phyloP scores from a whole-genome alignment of 202 grass and related monocot genomes.

The Hordeum pubiflorum region DNA sequence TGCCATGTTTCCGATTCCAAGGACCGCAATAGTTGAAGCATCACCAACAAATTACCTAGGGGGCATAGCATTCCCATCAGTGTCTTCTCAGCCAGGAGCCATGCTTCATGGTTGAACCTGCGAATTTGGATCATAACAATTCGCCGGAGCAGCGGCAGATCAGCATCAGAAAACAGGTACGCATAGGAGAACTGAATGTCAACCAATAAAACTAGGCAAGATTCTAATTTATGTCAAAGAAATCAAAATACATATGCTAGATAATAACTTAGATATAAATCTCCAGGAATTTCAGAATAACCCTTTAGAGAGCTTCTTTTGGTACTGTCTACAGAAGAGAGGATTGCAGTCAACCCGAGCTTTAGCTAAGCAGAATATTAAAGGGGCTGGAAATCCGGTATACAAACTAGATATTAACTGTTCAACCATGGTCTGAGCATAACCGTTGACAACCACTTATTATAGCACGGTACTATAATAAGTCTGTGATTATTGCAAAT shows the following conservation, averaged over 20 bases:
- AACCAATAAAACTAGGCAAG: not conserved
- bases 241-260: too few species aligned
- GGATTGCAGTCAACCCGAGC: not conserved
- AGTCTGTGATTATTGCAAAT: not conserved
- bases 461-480: slow-evolving; percentile 14
- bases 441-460: not conserved
- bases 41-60: not conserved
- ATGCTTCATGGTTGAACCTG: not conserved
- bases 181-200: not conserved
- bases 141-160: not conserved
- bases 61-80: not conserved
- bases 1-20: not conserved
- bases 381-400: slow-evolving; percentile 1
- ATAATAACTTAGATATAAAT: not conserved
- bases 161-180: not conserved
- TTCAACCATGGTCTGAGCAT: slow-evolving; percentile 27
- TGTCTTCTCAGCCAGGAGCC: not conserved
- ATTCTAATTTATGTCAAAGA: not conserved
- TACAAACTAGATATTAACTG: not conserved
- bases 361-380: not conserved
- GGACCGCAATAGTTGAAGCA: not conserved
- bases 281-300: not conserved
- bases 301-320: not conserved
- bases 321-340: not conserved
- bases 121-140: not conserved